A percentile compares a stretch with the other conserved stretches of the same genome.
Evolutionary conservation across 768 basidiomycete genomes (phyloP).

Genomic region (Boletus reticuloceps): DNA sequence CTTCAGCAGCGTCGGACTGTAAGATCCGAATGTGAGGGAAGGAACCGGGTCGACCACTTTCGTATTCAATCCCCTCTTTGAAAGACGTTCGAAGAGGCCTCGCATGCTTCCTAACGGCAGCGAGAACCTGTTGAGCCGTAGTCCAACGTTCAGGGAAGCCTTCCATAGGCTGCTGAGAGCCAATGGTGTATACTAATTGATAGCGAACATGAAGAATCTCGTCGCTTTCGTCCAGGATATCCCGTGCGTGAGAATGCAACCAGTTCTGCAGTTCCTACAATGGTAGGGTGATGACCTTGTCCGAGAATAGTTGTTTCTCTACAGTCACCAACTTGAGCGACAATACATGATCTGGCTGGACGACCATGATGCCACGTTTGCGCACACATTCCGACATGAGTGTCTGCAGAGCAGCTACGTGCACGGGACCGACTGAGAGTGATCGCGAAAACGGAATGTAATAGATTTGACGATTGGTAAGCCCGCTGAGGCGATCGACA

Average conservation of each 20-base stretch:
- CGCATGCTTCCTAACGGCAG: slow-evolving; percentile 11
- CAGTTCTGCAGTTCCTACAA: slow-evolving; percentile 23
- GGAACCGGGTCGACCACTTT: not conserved
- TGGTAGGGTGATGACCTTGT: accelerated
- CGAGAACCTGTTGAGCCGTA: slow-evolving; percentile 26
- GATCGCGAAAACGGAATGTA: slow-evolving; percentile 47
- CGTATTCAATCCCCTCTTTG: not conserved
- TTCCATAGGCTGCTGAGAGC: slow-evolving; percentile 23
- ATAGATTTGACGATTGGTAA: slow-evolving; percentile 44
- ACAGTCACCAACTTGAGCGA: slow-evolving; percentile 34
- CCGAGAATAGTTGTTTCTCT: slow-evolving; percentile 27
- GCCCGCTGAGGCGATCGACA: slow-evolving; percentile 38
- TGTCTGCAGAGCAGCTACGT: slow-evolving; percentile 20
- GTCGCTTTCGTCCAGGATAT: slow-evolving; percentile 27
- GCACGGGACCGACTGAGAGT: slow-evolving; percentile 13
- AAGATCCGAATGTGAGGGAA: slow-evolving; percentile 21
- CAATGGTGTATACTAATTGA: slow-evolving; percentile 34
- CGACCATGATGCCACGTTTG: slow-evolving; percentile 39
- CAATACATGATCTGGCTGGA: slow-evolving; percentile 42
- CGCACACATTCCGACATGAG: slow-evolving; percentile 37
- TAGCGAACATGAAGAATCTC: slow-evolving; percentile 29
- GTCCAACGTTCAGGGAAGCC: slow-evolving; percentile 34
- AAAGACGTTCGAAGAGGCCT: not conserved
- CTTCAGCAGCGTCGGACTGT: not conserved
- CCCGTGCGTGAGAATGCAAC: slow-evolving; percentile 16